Percentiles rank a stretch among this genome's conserved stretches.
Evolutionary conservation across 495 filamentous ascomycete genomes (phyloP).

Genomic region (Patellaria atrata): DNA sequence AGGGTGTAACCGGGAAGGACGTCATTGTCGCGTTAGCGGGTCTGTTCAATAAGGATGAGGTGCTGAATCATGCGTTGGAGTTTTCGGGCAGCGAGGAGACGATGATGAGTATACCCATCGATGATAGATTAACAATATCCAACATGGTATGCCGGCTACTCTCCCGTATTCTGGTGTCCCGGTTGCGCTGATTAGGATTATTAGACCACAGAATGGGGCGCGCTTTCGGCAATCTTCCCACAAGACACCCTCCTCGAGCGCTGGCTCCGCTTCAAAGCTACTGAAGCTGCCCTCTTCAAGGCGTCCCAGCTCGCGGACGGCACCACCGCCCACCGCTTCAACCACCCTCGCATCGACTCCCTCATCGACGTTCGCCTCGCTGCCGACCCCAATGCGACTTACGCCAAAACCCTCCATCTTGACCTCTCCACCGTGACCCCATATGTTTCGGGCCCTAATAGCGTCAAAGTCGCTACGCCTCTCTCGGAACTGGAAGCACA

Average conservation of each 20-base stretch:
- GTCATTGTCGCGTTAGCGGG: conserved; percentile 84
- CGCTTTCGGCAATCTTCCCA: conserved; percentile 68
- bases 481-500: conserved; percentile 56
- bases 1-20: conserved; percentile 87
- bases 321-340: conserved; percentile 38
- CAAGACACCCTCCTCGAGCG: conserved; percentile 55
- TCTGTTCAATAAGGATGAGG: conserved; percentile 77
- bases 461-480: conserved; percentile 75
- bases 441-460: conserved; percentile 82
- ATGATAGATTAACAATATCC: conserved; percentile 68
- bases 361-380: conserved; percentile 28
- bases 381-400: conserved; percentile 65
- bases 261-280: conserved; percentile 74
- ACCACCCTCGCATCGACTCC: conserved; percentile 49
- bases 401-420: conserved; percentile 66
- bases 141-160: too few relatives aligned
- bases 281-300: conserved; percentile 44
- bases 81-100: conserved; percentile 73
- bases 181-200: too few relatives aligned
- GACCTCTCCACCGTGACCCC: conserved; percentile 75
- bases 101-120: conserved; percentile 56
- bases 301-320: conserved; percentile 22
- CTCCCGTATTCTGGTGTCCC: too few relatives aligned
- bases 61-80: conserved; percentile 86
- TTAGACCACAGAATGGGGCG: conserved; percentile 93